Evolutionary conservation across 352 stramenopile genomes (phyloP).

Genomic region (Thalassiosira hispida): DNA sequence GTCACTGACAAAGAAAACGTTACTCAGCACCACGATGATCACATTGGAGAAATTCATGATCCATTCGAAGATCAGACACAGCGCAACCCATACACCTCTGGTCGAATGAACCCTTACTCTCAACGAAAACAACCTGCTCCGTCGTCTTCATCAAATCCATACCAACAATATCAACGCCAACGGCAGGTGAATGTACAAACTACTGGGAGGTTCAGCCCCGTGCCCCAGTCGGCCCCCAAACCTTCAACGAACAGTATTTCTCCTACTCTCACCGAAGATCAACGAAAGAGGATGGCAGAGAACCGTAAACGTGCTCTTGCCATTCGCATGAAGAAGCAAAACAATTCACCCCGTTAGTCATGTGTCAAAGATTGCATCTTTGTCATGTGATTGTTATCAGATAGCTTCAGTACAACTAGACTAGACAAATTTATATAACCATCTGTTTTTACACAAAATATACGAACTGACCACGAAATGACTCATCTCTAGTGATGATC

Average conservation of each 20-base stretch:
- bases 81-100: constrained; percentile 5
- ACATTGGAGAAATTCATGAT: constrained; percentile 7
- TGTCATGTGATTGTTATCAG: too few species aligned
- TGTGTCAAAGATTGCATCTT: not conserved
- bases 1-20: constrained; percentile 30
- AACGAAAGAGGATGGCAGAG: constrained; percentile 46
- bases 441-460: too few species aligned
- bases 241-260: constrained; percentile 13
- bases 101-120: constrained; percentile 10
- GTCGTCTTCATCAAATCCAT: constrained; percentile 31
- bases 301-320: constrained; percentile 51
- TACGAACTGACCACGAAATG: too few species aligned
- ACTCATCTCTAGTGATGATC: too few species aligned
- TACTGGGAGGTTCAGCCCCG: not conserved
- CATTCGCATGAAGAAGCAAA: constrained; percentile 49
- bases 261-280: constrained; percentile 44
- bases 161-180: constrained; percentile 10
- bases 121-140: constrained; percentile 14
- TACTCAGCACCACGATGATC: constrained; percentile 4
- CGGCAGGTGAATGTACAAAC: too few species aligned
- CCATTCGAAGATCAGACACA: constrained; percentile 28
- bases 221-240: constrained; percentile 3
- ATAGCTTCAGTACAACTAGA: not conserved
- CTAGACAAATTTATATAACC: too few species aligned
- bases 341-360: constrained; percentile 9